These are phyloP conservation scores for Cudoniella acicularis DNA, from an alignment of 495 filamentous ascomycete genomes.

Conservation along the genomic window DNA sequence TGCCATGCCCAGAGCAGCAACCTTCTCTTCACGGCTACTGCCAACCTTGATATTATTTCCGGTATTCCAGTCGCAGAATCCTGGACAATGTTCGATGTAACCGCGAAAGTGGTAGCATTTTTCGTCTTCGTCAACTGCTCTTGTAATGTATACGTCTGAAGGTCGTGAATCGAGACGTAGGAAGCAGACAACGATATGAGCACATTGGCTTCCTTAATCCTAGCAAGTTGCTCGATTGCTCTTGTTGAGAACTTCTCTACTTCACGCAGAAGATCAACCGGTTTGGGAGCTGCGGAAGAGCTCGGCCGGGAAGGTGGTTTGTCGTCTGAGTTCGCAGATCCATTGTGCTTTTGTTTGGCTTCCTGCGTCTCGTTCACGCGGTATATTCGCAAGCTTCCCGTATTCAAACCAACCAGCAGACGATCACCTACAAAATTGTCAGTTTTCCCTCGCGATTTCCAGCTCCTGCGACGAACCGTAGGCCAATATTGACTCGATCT, in stretches of 20 bases:
- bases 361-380: conserved; percentile 67
- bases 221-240: conserved; percentile 86
- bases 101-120: conserved; percentile 84
- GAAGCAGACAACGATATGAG: conserved; percentile 87
- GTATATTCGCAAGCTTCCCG: conserved; percentile 85
- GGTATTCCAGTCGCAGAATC: conserved; percentile 82
- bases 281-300: conserved; percentile 40
- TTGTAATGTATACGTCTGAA: conserved; percentile 74
- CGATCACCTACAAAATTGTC: conserved; percentile 61
- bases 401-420: conserved; percentile 85
- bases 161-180: conserved; percentile 82
- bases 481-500: conserved; percentile 89
- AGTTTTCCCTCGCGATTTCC: not conserved
- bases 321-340: conserved; percentile 27
- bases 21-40: conserved; percentile 87
- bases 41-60: conserved; percentile 83
- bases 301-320: conserved; percentile 26
- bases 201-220: conserved; percentile 90
- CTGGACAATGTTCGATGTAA: conserved; percentile 91
- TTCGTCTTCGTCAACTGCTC: conserved; percentile 79
- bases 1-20: conserved; percentile 92
- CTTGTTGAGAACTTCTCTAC: conserved; percentile 88
- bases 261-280: conserved; percentile 84
- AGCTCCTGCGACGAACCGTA: conserved; percentile 55
- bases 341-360: conserved; percentile 15